These are phyloP conservation scores for Nakazawaea wickerhamii DNA, from an alignment of 805 yeast species.

Conservation along the genomic window DNA sequence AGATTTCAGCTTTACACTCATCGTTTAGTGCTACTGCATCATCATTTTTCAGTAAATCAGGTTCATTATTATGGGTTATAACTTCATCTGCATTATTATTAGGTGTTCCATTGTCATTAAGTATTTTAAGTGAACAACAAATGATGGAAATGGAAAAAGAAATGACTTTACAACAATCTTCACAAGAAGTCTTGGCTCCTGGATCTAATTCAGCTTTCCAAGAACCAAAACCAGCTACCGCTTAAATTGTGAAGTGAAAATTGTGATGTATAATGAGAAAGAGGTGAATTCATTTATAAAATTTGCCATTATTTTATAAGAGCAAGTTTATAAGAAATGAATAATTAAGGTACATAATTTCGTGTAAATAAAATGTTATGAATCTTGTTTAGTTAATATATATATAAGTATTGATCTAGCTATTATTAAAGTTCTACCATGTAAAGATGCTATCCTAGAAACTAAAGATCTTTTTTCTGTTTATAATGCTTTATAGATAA, in stretches of 20 bases:
- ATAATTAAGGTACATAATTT: not conserved
- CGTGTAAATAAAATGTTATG: not conserved
- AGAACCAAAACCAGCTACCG: conserved; percentile 16
- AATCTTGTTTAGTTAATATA: not conserved
- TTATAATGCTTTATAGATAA: conserved; percentile 77
- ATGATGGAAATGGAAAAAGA: conserved; percentile 91
- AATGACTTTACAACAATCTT: conserved; percentile 73
- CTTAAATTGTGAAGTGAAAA: not conserved
- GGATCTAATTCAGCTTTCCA: conserved; percentile 47
- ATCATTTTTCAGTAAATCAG: conserved; percentile 53
- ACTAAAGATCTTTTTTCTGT: conserved; percentile 21
- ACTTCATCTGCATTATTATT: conserved; percentile 79
- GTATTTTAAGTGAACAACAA: conserved; percentile 90
- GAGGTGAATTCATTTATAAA: not conserved
- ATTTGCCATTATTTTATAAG: not conserved
- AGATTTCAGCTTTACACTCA: conserved; percentile 25
- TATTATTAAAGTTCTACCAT: too few relatives aligned
- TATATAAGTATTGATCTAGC: not conserved
- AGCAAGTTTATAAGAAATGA: too few relatives aligned
- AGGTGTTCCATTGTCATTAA: conserved; percentile 89
- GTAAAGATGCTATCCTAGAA: not conserved
- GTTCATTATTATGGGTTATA: conserved; percentile 77
- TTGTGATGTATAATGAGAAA: not conserved
- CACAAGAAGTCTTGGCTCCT: conserved; percentile 68
- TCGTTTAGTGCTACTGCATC: conserved; percentile 36